Base-by-base conservation (phyloP, 2,329 filamentous ascomycete genomes). In the Colletotrichum karsti region DNA sequence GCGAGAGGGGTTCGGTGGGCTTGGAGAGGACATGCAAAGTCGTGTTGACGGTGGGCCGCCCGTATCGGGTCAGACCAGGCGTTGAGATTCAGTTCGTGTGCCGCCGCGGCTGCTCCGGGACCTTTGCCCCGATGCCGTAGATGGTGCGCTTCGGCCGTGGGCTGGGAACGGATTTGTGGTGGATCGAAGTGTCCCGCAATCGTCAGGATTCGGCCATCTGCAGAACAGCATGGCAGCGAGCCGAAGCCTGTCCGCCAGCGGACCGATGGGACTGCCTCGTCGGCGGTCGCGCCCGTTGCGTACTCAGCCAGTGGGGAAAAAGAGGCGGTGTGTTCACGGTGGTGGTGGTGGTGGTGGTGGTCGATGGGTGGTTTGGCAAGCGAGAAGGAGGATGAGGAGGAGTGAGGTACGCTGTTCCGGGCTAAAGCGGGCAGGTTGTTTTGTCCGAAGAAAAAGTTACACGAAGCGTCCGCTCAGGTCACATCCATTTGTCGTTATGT, bases 1-100 rank as follows among this genome's bases (percentile, higher is more conserved):
- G 70, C 87, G 85, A 70, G 89, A 92, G 72, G 91, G 91, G 5
- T 93, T 93, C 76, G 77, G 77, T 62, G 83, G 84, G 30, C 80
- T 92, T 71, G 83, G 74, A 55, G 69, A 69, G 71, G 74, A 77
- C 69, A 74, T 75, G 44, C 53, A 59, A 44, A 58, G 65, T 68
- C 53, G 65, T 46, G 54, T 33, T 59, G 72, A 50, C 50, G 55
- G 67, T 70, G 71, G 71, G 71, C 69, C 70, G 30, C 55, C 58
- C 63, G 70, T 61, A 59, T 58, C 62, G 41, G 64, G 56, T 58
- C 58, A 66, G 63, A 33, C 42, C 53, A 65, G 54, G 60, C 46
- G 44, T 46, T 54, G 30, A n/a, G 48, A 30, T 28, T 30, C 33
- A 64, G 24, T 22, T 44, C 39, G 53, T n/a, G 51, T 37, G 60